phyloP scores from a whole-genome alignment of 306 rosid genomes.

The Prosopis cineraria region DNA sequence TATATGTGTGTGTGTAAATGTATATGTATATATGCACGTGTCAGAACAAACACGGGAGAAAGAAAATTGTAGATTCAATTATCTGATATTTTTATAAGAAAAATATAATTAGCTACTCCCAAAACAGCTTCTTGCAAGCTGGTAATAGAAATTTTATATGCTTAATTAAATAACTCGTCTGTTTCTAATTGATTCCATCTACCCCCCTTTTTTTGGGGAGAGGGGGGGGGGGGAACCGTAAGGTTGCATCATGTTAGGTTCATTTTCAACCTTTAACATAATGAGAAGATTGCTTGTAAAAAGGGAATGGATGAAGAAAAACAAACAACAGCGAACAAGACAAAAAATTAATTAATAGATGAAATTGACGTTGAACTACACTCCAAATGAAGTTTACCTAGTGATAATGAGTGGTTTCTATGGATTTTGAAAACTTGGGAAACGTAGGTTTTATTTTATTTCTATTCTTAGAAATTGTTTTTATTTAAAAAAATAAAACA shows the following conservation, averaged over 20 bases:
- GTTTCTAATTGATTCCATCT: not conserved
- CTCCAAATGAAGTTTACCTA: slow-evolving; percentile 16
- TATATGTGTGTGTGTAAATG: no score
- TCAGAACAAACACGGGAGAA: no score
- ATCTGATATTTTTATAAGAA: no score
- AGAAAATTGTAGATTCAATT: no score
- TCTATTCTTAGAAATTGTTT: no score
- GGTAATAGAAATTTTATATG: not conserved
- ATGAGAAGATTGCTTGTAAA: not conserved
- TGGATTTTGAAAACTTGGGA: not conserved
- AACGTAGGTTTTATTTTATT: no score
- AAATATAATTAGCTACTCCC: not conserved
- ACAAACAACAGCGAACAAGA: not conserved
- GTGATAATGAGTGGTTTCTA: slow-evolving; percentile 29
- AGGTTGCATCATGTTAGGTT: slow-evolving; percentile 1
- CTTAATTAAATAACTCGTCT: not conserved
- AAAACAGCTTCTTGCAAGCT: not conserved
- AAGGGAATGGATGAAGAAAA: not conserved
- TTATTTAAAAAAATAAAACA: no score
- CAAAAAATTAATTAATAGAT: not conserved
- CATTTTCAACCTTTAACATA: slow-evolving; percentile 3
- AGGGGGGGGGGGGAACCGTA: no score
- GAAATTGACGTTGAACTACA: slow-evolving; percentile 9
- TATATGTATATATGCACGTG: no score
- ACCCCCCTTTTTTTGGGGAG: no score